Base-by-base conservation (phyloP, 306 rosid genomes). In the Canavalia ensiformis region DNA sequence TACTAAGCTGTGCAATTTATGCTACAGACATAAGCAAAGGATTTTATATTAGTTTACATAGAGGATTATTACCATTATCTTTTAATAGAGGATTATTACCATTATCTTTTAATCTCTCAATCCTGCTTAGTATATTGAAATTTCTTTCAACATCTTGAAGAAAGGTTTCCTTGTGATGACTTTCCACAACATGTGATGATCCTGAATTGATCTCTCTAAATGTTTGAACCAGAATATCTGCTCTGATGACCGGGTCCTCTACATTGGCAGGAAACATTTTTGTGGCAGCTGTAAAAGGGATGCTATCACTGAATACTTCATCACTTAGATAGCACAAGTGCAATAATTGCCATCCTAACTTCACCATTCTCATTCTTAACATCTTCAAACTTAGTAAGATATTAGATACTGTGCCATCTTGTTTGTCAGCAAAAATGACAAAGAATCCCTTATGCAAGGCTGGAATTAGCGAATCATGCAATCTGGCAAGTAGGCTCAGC, bases 181-280 rank as follows among this genome's bases (percentile, higher is more conserved):
- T 87, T 80, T 90, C 92, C 73, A 56, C 86, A 81, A 76, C 80
- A n/a, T 77, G 55, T 51, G 81, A 77, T 55, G 98, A 86, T 64
- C 87, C 85, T 47, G 91, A 93, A 84, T 90, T 88, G 77, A 96
- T 90, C 85, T 94, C 97, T 88, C 95, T 90, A 72, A 96, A 86
- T 54, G 92, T 90, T 84, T 92, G 94, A 84, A 92, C 90, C 86
- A 96, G 83, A 51, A 96, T 90, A 88, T 96, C 99, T 41, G 91
- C 94, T 74, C 98, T 90, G 75, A 96, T 90, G 83, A 74, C 81
- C 49, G 96, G 94, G 81, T 96, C 99, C 89, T 96, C 99, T 18
- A 96, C 87, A 77, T 88, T 90, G 77, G 97, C 97, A 56, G 99
- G 99, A 74, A 96, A 92, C 97, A 96, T 93, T 84, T 92, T 91